Percentiles rank a stretch among this genome's conserved stretches.
phyloP scores from a whole-genome alignment of 2,329 filamentous ascomycete species.

The Ceratocystis cacaofunesta region DNA sequence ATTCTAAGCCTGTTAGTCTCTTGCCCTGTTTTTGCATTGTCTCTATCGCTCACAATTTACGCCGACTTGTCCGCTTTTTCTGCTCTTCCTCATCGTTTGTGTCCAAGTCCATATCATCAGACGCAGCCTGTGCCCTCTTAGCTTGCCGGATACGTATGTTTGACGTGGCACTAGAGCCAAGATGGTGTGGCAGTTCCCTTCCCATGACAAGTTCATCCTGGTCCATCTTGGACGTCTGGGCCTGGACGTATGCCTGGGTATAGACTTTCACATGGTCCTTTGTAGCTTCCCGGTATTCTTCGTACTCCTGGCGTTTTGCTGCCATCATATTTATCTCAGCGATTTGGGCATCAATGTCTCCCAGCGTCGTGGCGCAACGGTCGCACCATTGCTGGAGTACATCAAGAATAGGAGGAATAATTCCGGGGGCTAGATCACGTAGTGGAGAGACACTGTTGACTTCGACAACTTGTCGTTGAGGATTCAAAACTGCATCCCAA shows the following conservation, averaged over 20 bases:
- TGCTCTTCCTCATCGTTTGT: constrained; percentile 33
- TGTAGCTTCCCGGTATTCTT: neutral
- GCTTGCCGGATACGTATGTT: constrained; percentile 8
- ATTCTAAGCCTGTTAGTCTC: neutral
- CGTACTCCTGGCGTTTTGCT: constrained; percentile 22
- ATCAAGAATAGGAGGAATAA: constrained; percentile 51
- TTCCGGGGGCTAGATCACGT: constrained; percentile 65
- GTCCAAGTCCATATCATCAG: constrained; percentile 43
- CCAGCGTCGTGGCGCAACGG: constrained; percentile 62
- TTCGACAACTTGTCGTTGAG: constrained; percentile 55
- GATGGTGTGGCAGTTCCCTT: constrained; percentile 1
- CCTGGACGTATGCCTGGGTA: neutral
- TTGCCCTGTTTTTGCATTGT: constrained; percentile 2
- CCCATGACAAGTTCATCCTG: neutral
- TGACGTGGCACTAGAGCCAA: neutral
- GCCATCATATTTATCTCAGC: constrained; percentile 21
- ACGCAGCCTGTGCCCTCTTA: constrained; percentile 24
- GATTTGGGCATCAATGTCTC: constrained; percentile 63
- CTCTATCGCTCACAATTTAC: constrained; percentile 33
- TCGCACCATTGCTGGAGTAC: constrained; percentile 60
- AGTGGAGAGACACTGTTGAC: constrained; percentile 71
- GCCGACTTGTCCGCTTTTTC: constrained; percentile 37
- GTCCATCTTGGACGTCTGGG: neutral
- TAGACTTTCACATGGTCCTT: neutral
- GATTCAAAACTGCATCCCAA: constrained; percentile 69